Evolutionary conservation across 2,329 filamentous ascomycete species (phyloP), one percentile per base, ranked within the genome.

Genomic region (Aspergillus terreus): DNA sequence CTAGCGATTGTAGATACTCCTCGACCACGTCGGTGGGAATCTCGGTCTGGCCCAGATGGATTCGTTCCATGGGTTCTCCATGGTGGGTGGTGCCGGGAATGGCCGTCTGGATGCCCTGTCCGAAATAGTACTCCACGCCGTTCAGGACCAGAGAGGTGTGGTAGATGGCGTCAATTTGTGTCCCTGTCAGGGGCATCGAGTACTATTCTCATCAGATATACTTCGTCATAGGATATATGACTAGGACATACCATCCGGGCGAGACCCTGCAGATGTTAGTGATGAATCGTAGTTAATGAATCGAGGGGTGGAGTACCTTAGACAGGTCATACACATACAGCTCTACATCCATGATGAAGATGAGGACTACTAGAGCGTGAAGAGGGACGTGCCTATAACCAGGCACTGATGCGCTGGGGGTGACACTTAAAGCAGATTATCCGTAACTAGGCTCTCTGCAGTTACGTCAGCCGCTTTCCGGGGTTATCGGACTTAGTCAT

Each of bases 61-160:
- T 74, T 46, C 82, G 79, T 66, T 96, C 82, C 77, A 96, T 83
- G 0, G 94, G 92, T 49, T 79, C 80, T 6, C 92, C 94, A 63
- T 96, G 86, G 67, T 97, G 92, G 1, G 91, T 96, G 10, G 82
- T 80, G 1, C 92, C 92, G 0, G 94, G 90, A 9, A 77, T 74
- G 54, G 92, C 90, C 49, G 85, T 85, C 62, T 95, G 88, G 47
- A 97, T 87, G 50, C 90, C 90, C 50, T 88, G 85, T 54, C 95
- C 92, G 61, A 92, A 97, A 63, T 92, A 84, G 70, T 95, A 96
- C 72, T 99, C 94, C 46, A 87, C 81, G n/a, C 86, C 85, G 47
- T 85, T 82, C 36, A 97, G 78, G 40, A 96, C 86, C 49, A 99
- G 85, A 0, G 92, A 90, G 0, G 94, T 97, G 70, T 99, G 94